phyloP scores from a whole-genome alignment of 805 yeast genomes.

The Yamadazyma scolyti region DNA sequence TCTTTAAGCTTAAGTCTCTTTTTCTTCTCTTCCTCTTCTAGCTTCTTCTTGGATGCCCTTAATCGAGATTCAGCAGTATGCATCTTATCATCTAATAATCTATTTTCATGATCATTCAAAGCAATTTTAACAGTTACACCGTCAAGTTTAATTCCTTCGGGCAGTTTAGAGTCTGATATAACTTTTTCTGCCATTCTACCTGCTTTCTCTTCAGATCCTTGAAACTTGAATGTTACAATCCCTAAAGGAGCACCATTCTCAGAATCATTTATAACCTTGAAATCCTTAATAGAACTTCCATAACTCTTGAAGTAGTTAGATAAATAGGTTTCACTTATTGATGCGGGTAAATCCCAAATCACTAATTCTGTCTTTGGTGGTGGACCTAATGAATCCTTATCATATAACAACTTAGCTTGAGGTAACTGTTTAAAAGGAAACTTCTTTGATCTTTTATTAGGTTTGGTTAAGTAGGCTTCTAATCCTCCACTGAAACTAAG shows the following conservation, averaged over 20 bases:
- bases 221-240: slow-evolving; percentile 59
- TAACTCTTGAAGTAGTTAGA: slow-evolving; percentile 53
- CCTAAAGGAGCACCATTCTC: slow-evolving; percentile 77
- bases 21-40: slow-evolving; percentile 35
- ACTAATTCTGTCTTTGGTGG: slow-evolving; percentile 70
- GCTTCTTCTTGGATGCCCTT: slow-evolving; percentile 18
- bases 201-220: slow-evolving; percentile 49
- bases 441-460: slow-evolving; percentile 36
- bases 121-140: slow-evolving; percentile 53
- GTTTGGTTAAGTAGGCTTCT: slow-evolving; percentile 30
- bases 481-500: slow-evolving; percentile 11
- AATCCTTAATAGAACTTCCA: slow-evolving; percentile 58
- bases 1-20: slow-evolving; percentile 12
- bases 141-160: slow-evolving; percentile 43
- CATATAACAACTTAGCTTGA: slow-evolving; percentile 47
- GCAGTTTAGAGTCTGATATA: slow-evolving; percentile 19
- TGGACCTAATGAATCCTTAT: slow-evolving; percentile 70
- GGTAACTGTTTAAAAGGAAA: slow-evolving; percentile 42
- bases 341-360: slow-evolving; percentile 60
- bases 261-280: slow-evolving; percentile 64
- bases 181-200: slow-evolving; percentile 32
- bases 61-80: slow-evolving; percentile 29
- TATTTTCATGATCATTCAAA: slow-evolving; percentile 44
- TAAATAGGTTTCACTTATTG: slow-evolving; percentile 44
- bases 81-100: slow-evolving; percentile 32